Evolutionary conservation across 306 rosid species (phyloP), one percentile per base, ranked within the genome.

Genomic region (Prunus dulcis): DNA sequence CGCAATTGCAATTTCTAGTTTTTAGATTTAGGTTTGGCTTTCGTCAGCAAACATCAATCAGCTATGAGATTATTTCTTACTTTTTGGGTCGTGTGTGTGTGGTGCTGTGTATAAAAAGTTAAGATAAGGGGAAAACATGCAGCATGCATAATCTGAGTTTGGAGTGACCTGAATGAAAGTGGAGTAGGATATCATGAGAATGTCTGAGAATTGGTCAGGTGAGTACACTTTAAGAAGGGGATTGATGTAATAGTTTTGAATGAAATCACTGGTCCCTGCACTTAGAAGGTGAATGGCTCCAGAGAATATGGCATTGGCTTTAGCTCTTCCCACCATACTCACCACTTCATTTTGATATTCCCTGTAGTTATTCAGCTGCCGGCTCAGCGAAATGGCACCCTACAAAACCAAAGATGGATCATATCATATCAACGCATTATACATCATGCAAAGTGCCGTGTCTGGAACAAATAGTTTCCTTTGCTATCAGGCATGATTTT

Each of bases 251-350:
- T 90, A 90, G 81, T 87, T 89, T 78, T 85, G 87, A 67, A 90
- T 55, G 72, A 80, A 90, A 74, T 90, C 96, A 72, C 89, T 85
- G 85, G 73, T 84, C 56, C 93, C 96, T 27, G 93, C 82, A 72
- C 88, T 78, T 10, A 90, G 75, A 76, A 90, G 78, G 55, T 88
- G 84, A 64, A 90, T 83, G 28, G 85, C 81, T 22, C 86, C 79
- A 19, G 91, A 83, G 82, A 88, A 80, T 75, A 83, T 86, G 47
- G 55, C 79, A 22, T 80, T 80, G 77, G 86, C 93, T 67, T 76
- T 75, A 18, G 51, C 76, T 68, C 62, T 74, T 80, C 96, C 91
- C 18, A 86, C 86, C 84, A 85, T 53, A 18, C 76, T 78, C 49
- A 78, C 85, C 62, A 88, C 87, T 76, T 85, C 75, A 12, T 41